These are phyloP conservation scores for Floccularia luteovirens DNA, from an alignment of 768 basidiomycete genomes.

Conservation along the genomic window DNA sequence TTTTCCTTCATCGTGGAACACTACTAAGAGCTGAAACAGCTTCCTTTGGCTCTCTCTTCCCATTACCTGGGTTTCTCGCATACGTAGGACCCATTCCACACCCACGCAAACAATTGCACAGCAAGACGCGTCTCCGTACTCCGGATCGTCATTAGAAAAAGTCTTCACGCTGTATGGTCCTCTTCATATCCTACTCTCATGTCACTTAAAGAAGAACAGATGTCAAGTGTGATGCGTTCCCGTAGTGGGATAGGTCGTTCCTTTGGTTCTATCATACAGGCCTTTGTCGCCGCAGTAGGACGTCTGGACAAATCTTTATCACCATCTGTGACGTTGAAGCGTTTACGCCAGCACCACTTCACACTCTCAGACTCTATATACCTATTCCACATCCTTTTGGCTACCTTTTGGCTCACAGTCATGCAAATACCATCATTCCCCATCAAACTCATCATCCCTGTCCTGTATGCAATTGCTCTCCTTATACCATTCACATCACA, in stretches of 20 bases:
- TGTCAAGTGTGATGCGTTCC: conserved; percentile 12
- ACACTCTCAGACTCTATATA: conserved; percentile 51
- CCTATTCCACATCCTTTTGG: conserved; percentile 54
- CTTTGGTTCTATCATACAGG: conserved; percentile 22
- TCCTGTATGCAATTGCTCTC: conserved; percentile 60
- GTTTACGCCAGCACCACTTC: conserved; percentile 52
- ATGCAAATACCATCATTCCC: conserved; percentile 69
- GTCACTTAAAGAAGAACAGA: too few relatives aligned
- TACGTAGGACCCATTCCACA: too few relatives aligned
- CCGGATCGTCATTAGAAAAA: too few relatives aligned
- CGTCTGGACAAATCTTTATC: conserved; percentile 75
- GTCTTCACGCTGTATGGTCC: too few relatives aligned
- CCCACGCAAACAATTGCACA: too few relatives aligned
- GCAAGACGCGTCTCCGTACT: too few relatives aligned
- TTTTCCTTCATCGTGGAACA: too few relatives aligned
- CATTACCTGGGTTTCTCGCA: too few relatives aligned
- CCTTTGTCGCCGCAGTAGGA: conserved; percentile 53
- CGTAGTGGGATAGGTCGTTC: conserved; percentile 12
- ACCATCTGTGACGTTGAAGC: conserved; percentile 54
- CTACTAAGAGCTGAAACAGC: too few relatives aligned
- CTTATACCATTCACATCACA: conserved; percentile 83
- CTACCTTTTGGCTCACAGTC: conserved; percentile 63
- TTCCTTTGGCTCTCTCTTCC: too few relatives aligned
- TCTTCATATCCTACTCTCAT: too few relatives aligned
- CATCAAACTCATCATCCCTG: conserved; percentile 69